Evolutionary conservation across 2,329 filamentous ascomycete species (phyloP).

Genomic region (Aureobasidium sp.): DNA sequence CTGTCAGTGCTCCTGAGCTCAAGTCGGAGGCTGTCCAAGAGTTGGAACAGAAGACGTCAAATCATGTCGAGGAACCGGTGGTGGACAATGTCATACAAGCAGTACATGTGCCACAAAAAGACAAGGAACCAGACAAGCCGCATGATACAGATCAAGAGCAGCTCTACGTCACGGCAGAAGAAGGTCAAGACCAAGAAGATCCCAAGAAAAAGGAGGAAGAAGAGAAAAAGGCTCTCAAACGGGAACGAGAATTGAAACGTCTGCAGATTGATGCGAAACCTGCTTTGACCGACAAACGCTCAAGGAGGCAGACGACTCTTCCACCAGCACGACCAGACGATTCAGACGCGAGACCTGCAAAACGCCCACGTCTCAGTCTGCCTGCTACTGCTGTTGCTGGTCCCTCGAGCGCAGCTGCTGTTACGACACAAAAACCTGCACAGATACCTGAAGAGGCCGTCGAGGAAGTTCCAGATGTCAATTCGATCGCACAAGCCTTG

Average conservation of each 20-base stretch:
- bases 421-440: neutral
- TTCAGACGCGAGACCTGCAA: neutral
- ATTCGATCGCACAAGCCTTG: neutral
- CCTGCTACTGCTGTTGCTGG: neutral
- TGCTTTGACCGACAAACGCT: slow-evolving; percentile 4
- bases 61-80: neutral
- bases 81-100: neutral
- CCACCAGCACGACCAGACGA: neutral
- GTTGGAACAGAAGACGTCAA: neutral
- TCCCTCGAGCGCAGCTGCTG: neutral
- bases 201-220: neutral
- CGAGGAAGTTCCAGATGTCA: neutral
- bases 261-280: slow-evolving; percentile 12
- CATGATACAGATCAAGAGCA: slow-evolving; percentile 1
- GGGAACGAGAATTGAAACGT: neutral
- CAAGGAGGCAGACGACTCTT: neutral
- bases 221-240: neutral
- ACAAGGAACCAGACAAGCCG: neutral
- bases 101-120: neutral
- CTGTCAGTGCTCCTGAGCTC: neutral
- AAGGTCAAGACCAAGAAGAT: neutral
- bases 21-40: neutral
- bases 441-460: neutral
- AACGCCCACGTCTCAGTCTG: neutral
- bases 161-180: neutral